These are phyloP conservation scores for Colletotrichum musae DNA, from an alignment of 2,329 filamentous ascomycete genomes.

Conservation along the genomic window DNA sequence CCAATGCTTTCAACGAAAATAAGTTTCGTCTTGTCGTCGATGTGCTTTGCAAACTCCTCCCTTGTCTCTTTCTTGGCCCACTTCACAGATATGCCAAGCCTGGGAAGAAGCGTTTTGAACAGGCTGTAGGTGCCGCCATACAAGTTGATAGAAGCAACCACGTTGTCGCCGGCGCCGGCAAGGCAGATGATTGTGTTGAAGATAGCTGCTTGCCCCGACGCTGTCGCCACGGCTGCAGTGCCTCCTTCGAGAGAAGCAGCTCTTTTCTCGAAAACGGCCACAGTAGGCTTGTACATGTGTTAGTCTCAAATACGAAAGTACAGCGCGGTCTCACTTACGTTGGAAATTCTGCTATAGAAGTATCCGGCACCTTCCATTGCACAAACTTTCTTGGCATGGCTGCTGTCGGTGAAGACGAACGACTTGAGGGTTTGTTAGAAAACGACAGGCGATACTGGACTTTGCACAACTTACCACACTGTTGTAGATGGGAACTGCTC, in stretches of 20 bases:
- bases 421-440: slow-evolving; percentile 74
- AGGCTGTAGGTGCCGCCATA: slow-evolving; percentile 98
- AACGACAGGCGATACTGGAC: slow-evolving; percentile 72
- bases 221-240: slow-evolving; percentile 84
- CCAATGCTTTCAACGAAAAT: slow-evolving; percentile 93
- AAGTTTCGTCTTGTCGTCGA: slow-evolving; percentile 93
- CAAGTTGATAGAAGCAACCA: slow-evolving; percentile 89
- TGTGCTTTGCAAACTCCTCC: slow-evolving; percentile 89
- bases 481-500: slow-evolving; percentile 15
- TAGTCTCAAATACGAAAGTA: not conserved
- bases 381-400: slow-evolving; percentile 93
- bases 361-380: slow-evolving; percentile 97
- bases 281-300: slow-evolving; percentile 71
- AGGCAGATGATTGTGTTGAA: slow-evolving; percentile 85
- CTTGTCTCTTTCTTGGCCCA: slow-evolving; percentile 84
- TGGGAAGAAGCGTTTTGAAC: slow-evolving; percentile 80
- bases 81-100: slow-evolving; percentile 41
- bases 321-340: slow-evolving; percentile 69
- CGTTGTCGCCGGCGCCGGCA: slow-evolving; percentile 94
- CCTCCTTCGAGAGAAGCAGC: slow-evolving; percentile 94
- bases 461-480: slow-evolving; percentile 6
- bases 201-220: slow-evolving; percentile 85
- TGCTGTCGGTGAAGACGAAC: slow-evolving; percentile 94
- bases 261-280: slow-evolving; percentile 95
- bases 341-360: slow-evolving; percentile 97